Conservation (phyloP, 192 early-diverging fungal species). For the Gamsiella multidivaricata region DNA sequence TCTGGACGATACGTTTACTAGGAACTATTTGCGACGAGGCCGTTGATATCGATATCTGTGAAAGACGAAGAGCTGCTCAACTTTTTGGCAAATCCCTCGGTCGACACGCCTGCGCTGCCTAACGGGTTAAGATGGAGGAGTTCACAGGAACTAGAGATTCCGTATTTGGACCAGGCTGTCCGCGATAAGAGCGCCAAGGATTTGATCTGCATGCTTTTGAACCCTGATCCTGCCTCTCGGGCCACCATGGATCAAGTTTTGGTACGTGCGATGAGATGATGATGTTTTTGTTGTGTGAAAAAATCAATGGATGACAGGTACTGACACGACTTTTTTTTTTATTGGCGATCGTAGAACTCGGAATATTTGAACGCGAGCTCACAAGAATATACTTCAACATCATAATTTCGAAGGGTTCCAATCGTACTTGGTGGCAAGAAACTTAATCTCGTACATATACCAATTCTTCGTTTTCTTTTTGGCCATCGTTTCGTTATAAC, state of each 20-base stretch:
- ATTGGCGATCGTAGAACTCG: background rate
- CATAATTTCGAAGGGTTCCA: too few relatives aligned
- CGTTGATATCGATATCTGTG: conserved; percentile 46
- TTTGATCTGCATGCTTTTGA: conserved; percentile 54
- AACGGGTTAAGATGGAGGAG: conserved; percentile 57
- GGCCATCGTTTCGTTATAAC: too few relatives aligned
- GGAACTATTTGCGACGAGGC: conserved; percentile 57
- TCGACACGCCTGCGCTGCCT: conserved; percentile 54
- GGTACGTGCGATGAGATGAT: conserved; percentile 25
- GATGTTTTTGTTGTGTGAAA: background rate
- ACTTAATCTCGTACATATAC: too few relatives aligned
- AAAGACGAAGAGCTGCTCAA: conserved; percentile 56
- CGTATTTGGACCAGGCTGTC: conserved; percentile 52
- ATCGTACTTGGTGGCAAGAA: too few relatives aligned
- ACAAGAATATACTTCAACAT: background rate
- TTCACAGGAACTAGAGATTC: conserved; percentile 54
- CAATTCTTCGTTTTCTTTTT: too few relatives aligned
- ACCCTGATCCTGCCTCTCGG: conserved; percentile 51
- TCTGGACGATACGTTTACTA: background rate
- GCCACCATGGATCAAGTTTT: conserved; percentile 47
- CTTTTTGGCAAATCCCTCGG: conserved; percentile 59
- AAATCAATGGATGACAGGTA: too few relatives aligned
- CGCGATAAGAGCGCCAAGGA: conserved; percentile 37
- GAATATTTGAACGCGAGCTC: conserved; percentile 1
- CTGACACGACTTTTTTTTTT: background rate